Conservation (phyloP, 768 basidiomycete species). For the Leccinum incarnatum region DNA sequence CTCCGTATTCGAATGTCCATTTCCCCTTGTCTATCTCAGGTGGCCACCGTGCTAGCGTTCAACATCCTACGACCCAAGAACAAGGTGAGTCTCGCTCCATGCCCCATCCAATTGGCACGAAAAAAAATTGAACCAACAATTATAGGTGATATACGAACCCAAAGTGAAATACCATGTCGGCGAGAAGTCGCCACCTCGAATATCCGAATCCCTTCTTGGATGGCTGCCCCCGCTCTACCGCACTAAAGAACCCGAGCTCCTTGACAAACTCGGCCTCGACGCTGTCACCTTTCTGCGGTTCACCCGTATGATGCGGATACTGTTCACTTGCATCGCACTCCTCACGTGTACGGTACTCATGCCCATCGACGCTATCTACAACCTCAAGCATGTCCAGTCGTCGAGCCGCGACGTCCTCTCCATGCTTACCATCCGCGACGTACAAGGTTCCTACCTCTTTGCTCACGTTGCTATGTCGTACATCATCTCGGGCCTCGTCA, state of each 20-base stretch:
- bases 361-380: conserved; percentile 85
- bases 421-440: conserved; percentile 85
- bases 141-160: conserved; percentile 84
- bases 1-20: no score
- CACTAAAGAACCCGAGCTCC: conserved; percentile 84
- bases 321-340: conserved; percentile 63
- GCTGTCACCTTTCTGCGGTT: conserved; percentile 93
- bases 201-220: conserved; percentile 79
- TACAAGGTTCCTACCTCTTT: conserved; percentile 69
- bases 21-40: conserved; percentile 33
- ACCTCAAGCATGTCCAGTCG: conserved; percentile 56
- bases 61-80: conserved; percentile 87
- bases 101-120: neutral
- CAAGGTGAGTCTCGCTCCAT: conserved; percentile 48
- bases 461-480: conserved; percentile 85
- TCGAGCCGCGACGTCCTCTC: conserved; percentile 60
- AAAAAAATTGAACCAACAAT: neutral
- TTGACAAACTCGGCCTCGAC: conserved; percentile 88
- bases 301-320: conserved; percentile 74
- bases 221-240: conserved; percentile 87
- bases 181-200: conserved; percentile 72
- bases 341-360: conserved; percentile 73
- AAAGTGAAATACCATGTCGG: conserved; percentile 90
- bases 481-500: conserved; percentile 70
- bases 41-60: conserved; percentile 70